phyloP scores from a whole-genome alignment of 2,329 filamentous ascomycete genomes.

The Cercospora sojina region DNA sequence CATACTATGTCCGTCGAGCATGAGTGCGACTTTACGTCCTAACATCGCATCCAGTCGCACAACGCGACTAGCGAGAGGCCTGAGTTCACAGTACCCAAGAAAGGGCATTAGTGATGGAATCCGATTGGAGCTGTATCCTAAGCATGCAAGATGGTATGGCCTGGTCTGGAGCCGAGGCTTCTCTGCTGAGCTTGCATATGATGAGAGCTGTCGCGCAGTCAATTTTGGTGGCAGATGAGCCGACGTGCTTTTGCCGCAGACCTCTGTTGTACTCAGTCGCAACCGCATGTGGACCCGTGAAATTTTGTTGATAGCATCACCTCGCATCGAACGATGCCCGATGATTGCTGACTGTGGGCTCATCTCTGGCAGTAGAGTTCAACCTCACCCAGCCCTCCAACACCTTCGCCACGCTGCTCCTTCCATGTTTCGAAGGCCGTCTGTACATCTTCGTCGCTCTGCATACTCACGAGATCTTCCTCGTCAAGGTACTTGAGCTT shows the following conservation, averaged over 20 bases:
- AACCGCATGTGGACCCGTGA: not conserved
- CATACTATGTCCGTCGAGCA: not conserved
- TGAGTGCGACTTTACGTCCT: not conserved
- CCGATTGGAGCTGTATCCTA: not conserved
- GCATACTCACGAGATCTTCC: constrained; percentile 87
- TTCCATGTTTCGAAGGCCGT: constrained; percentile 95
- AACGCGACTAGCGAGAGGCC: not conserved
- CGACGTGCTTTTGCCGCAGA: not conserved
- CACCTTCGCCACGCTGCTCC: constrained; percentile 65
- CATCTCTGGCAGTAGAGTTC: constrained; percentile 73
- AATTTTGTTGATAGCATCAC: not conserved
- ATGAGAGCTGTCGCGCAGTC: not conserved
- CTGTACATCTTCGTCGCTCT: constrained; percentile 93
- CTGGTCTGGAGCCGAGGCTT: not conserved
- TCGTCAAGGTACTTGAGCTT: constrained; percentile 91
- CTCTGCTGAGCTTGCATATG: not conserved
- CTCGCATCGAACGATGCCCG: not conserved
- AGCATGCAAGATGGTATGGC: not conserved
- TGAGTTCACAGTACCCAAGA: not conserved
- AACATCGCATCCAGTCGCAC: not conserved
- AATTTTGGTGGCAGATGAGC: not conserved
- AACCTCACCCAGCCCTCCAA: constrained; percentile 77
- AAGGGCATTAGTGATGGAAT: not conserved
- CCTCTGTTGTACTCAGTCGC: not conserved
- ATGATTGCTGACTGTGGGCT: constrained; percentile 11